A percentile compares a stretch with the other conserved stretches of the same genome.
phyloP scores from a whole-genome alignment of 805 yeast genomes.

The Nakazawaea ishiwadae region DNA sequence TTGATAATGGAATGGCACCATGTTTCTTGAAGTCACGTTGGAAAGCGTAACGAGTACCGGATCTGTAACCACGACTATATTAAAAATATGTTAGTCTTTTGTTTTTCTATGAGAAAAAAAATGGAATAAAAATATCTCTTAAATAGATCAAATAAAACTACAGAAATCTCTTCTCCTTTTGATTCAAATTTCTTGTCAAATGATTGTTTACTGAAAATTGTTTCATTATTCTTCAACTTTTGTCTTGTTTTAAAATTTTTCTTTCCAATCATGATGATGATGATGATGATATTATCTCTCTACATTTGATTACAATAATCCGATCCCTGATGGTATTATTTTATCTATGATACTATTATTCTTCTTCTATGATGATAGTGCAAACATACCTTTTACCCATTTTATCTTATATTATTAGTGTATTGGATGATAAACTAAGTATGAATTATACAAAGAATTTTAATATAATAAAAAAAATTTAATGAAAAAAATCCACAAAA shows the following conservation, averaged over 20 bases:
- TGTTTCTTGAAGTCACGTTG: slow-evolving; percentile 98
- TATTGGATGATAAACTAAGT: slow-evolving; percentile 5
- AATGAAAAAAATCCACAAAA: slow-evolving; percentile 3
- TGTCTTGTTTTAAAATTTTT: too few species aligned
- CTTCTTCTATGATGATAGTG: not conserved
- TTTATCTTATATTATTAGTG: slow-evolving; percentile 24
- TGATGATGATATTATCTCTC: not conserved
- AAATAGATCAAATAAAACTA: too few species aligned
- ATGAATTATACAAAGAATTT: not conserved
- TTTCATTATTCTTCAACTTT: too few species aligned
- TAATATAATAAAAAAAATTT: not conserved
- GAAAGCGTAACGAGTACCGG: slow-evolving; percentile 99
- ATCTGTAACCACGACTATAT: slow-evolving; percentile 95
- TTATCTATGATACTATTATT: not conserved
- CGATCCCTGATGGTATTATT: not conserved
- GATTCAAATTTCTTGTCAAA: too few species aligned
- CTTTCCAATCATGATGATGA: too few species aligned
- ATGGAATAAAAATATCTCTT: not conserved
- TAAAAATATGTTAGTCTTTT: slow-evolving; percentile 13
- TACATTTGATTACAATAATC: not conserved
- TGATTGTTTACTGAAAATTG: too few species aligned
- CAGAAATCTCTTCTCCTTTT: too few species aligned
- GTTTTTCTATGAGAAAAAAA: not conserved
- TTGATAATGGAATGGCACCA: slow-evolving; percentile 91
- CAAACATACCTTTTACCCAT: slow-evolving; percentile 52